Percentiles rank a stretch among this genome's conserved stretches.
phyloP scores from a whole-genome alignment of 306 rosid species.

The Aeschynomene evenia region DNA sequence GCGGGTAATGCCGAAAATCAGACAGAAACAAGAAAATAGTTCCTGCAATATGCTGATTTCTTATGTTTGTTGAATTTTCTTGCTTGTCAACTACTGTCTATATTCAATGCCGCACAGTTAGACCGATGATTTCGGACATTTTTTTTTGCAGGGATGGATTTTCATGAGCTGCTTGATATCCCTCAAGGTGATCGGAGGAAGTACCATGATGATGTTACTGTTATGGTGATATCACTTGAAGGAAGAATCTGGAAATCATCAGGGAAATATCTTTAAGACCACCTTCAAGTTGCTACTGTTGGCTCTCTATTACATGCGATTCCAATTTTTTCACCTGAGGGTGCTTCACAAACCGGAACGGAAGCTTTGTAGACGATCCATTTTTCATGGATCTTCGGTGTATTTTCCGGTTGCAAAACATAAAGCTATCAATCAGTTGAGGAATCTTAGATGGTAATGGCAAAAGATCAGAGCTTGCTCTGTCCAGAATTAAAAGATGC shows the following conservation, averaged over 20 bases:
- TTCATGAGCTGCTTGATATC: constrained; percentile 93
- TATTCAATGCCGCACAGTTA: background rate
- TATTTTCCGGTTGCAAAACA: constrained; percentile 36
- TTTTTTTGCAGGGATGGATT: constrained; percentile 82
- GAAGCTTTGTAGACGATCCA: constrained; percentile 48
- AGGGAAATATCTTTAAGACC: constrained; percentile 76
- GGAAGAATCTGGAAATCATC: constrained; percentile 99
- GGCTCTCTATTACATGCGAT: constrained; percentile 35
- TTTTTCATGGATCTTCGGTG: constrained; percentile 49
- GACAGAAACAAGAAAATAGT: background rate
- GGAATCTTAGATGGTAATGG: constrained; percentile 40
- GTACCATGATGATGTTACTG: constrained; percentile 98
- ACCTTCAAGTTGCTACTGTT: constrained; percentile 26
- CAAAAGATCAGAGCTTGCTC: constrained; percentile 33
- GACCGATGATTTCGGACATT: constrained; percentile 28
- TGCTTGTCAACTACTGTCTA: background rate
- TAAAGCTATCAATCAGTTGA: constrained; percentile 33
- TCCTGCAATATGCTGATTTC: constrained; percentile 22
- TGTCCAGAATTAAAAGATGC: constrained; percentile 44
- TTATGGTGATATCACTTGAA: constrained; percentile 96
- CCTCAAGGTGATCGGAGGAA: constrained; percentile 98
- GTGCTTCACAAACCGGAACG: constrained; percentile 40
- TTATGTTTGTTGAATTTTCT: background rate
- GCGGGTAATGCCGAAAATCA: background rate
- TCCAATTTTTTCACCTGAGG: constrained; percentile 31